Percentiles rank a stretch among this genome's conserved stretches.
Conservation (phyloP, 2,329 filamentous ascomycete genomes). For the Tolypocladium tundrense region DNA sequence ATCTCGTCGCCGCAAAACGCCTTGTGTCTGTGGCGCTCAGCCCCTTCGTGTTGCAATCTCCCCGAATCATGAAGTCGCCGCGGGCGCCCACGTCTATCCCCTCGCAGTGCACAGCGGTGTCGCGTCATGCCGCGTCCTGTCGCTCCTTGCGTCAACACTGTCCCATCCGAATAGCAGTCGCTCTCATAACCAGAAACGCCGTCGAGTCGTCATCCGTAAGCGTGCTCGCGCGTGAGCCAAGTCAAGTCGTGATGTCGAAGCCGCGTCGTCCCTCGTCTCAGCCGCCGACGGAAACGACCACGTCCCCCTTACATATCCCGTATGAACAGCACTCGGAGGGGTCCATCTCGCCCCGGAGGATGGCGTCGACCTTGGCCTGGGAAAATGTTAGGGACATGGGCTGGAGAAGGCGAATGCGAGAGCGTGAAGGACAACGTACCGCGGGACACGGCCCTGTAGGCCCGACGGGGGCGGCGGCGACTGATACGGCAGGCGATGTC, state of each 20-base stretch:
- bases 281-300: constrained; percentile 34
- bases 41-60: not conserved
- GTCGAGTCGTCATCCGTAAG: not conserved
- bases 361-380: constrained; percentile 27
- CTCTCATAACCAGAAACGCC: not conserved
- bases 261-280: not conserved
- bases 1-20: not conserved
- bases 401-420: not conserved
- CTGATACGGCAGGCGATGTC: constrained; percentile 7
- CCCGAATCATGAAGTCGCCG: not conserved
- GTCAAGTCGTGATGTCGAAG: not conserved
- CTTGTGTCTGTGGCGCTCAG: not conserved
- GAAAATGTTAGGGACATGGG: not conserved
- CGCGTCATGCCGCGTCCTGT: not conserved
- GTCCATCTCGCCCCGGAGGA: constrained; percentile 35
- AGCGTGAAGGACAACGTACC: constrained; percentile 11
- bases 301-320: constrained; percentile 38
- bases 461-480: constrained; percentile 15
- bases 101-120: not conserved
- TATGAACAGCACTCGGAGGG: constrained; percentile 45
- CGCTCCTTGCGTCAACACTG: not conserved
- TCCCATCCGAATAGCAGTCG: not conserved
- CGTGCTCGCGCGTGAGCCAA: not conserved
- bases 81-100: not conserved
- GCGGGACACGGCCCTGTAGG: constrained; percentile 24